Base-by-base conservation (phyloP, 164 flowering plant species). In the Vitis cinerea region DNA sequence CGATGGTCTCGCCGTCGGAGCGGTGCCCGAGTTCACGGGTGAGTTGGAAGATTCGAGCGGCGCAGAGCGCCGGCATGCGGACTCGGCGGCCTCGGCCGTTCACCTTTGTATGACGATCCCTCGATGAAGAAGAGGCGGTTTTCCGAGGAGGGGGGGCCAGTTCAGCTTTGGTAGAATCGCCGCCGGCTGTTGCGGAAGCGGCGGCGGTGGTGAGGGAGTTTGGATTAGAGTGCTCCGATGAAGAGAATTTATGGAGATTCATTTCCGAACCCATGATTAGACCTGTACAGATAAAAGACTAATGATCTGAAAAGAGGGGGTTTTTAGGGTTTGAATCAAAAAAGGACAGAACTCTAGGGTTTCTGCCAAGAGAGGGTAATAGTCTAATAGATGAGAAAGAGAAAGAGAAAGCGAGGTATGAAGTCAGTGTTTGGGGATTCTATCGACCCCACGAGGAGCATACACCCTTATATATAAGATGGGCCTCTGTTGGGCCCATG, bases 1-100 rank as follows among this genome's bases (percentile, higher is more conserved):
- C 90, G 67, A 86, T 85, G 59, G 90, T 86, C 74, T 86, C 85
- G 9, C 90, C 90, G 55, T 86, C 90, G 69, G 85, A 81, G 29
- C 85, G 83, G 83, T 78, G 87, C 66, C 88, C 87, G 63, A 86
- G 90, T 65, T 86, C 90, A 19, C 87, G 83, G n/a, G 90, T 86
- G 44, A 87, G 81, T 76, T 87, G 90, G 70, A 87, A 85, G 71
- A 84, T 83, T 15, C 88, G 72, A 12, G 90, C 90, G 9, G 90
- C 90, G 64, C 82, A 78, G 59, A 86, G 72, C 1, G 86, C 81
- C 13, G 90, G 90, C 79, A 87, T 80, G 16, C 88, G 81, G 30
- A 87, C 82, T 1, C 90, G 73, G 30, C 88, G 85, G 51, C 87
- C 90, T 2, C 90, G 78, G 51, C 90, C 90, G 54, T 86, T 80